Base-by-base conservation (phyloP, 2,329 filamentous ascomycete genomes). In the Venturia oleaginea region DNA sequence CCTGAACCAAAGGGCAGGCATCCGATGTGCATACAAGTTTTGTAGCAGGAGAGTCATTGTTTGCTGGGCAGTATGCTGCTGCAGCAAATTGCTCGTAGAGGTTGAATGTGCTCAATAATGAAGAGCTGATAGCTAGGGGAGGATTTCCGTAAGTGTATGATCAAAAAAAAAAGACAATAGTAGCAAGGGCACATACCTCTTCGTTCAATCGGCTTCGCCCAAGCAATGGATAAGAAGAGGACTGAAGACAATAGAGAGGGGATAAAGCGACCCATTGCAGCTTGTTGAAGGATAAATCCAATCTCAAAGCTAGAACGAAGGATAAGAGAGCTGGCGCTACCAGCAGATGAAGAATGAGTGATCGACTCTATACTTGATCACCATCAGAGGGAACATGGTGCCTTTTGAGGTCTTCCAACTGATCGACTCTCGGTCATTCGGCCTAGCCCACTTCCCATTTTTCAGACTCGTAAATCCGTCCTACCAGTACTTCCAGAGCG, bases 1-100 rank as follows among this genome's bases (percentile, higher is more conserved):
- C 83, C 70, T 83, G 73, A 3, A 84, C 80, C 0, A 71, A 68
- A 1, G 79, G 76, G 67, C 82, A 84, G 67, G 79, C 81, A 1
- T 75, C 77, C 10, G 74, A 70, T 0, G 72, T 67, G 67, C 82
- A 84, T 10, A 73, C 24, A 30, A 64, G 27, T 24, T 60, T 64
- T 27, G 46, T 55, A n/a, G 19, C 40, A 34, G 62, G 46, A 34
- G 75, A 76, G 64, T 80, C 72, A 70, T 80, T 77, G 70, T 84
- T 83, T 46, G 67, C 70, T 2, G 75, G 68, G 69, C 82, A 84
- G 70, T 84, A 84, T 24, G 81, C 75, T 3, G 82, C 81, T 2
- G 80, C 81, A 2, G 81, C 76, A 69, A 81, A 84, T 65, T 84
- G 77, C 48, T 79, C 77, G 43, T 38, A 55, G 59, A 66, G 57